Evolutionary conservation across 2,329 filamentous ascomycete genomes (phyloP), one percentile per base, ranked within the genome.

Genomic region (Aspergillus sp.): DNA sequence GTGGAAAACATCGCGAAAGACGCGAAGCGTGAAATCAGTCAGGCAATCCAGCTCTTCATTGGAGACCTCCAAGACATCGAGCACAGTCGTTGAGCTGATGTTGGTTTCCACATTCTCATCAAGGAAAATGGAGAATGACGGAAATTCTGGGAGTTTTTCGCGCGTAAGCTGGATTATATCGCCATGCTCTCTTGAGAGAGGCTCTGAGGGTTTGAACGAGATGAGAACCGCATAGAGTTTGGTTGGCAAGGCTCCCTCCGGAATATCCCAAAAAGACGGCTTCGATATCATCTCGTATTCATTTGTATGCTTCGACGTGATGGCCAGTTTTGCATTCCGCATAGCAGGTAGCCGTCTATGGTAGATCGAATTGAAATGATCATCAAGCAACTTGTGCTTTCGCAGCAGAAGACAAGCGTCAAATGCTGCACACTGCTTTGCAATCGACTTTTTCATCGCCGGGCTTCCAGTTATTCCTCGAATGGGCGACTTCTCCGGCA

Each of bases 401-500:
- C 84, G 75, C 13, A 98, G 75, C 52, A 82, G 64, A 1, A 89
- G 64, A 60, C 90, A 96, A 44, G 86, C 81, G 60, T 90, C 81
- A 63, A 91, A 97, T 0, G 93, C 91, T 3, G 90, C 91, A 0
- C 90, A 88, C 54, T 88, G 88, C 65, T 93, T 94, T 4, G 93
- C 91, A 15, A 85, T 70, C 25, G 83, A 76, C 66, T 95, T 97
- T 49, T 78, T 87, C 6, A 74, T 64, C 47, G 84, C 81, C 0
- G 81, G 70, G 6, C 71, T 74, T 4, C 93, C 91, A 10, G 76
- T 74, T 4, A 80, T 76, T 25, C 80, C 82, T 47, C 77, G 79
- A 32, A 96, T 72, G 0, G 88, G 89, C 0, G 89, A 86, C 19
- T 76, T 77, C 10, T 83, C 79, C 0, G 93, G 91, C 20, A 98